phyloP scores from a whole-genome alignment of 768 basidiomycete species.

The Podaxis sp. region DNA sequence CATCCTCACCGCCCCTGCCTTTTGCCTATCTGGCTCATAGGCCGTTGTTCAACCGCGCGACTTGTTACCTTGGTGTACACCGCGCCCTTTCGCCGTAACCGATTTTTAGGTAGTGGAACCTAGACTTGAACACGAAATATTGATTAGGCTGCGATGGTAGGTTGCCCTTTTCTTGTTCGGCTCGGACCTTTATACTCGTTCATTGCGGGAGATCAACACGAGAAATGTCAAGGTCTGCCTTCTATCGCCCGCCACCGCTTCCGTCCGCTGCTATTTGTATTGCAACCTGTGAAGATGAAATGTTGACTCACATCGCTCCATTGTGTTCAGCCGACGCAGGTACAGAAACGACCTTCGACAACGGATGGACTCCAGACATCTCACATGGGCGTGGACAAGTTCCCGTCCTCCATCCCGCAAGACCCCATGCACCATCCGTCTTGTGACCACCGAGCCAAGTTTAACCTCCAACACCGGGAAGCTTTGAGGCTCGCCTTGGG shows the following conservation, averaged over 20 bases:
- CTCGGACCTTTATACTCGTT: not conserved
- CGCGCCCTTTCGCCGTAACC: not conserved
- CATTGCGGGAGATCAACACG: not conserved
- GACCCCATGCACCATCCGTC: conserved; percentile 24
- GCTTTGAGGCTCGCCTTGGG: conserved; percentile 54
- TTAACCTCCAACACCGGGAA: conserved; percentile 37
- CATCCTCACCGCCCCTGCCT: conserved; percentile 4
- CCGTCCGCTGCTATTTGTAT: not conserved
- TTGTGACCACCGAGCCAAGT: conserved; percentile 6
- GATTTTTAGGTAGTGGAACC: not conserved
- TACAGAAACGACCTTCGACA: conserved; percentile 29
- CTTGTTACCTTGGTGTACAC: not conserved
- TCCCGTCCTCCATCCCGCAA: conserved; percentile 13
- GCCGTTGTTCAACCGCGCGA: not conserved
- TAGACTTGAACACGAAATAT: not conserved
- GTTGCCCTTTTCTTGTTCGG: conserved; percentile 13
- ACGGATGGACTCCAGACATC: conserved; percentile 14
- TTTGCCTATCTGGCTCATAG: not conserved
- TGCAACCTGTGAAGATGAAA: not conserved
- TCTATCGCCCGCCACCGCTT: not conserved
- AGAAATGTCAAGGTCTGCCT: not conserved
- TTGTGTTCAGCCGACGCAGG: conserved; percentile 28
- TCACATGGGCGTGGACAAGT: conserved; percentile 21
- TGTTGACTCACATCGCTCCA: not conserved
- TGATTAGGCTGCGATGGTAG: not conserved